Percentiles rank a stretch among this genome's conserved stretches.
These are phyloP conservation scores for Cyphellophora europaea DNA, from an alignment of 2,329 filamentous ascomycete genomes.

Conservation along the genomic window DNA sequence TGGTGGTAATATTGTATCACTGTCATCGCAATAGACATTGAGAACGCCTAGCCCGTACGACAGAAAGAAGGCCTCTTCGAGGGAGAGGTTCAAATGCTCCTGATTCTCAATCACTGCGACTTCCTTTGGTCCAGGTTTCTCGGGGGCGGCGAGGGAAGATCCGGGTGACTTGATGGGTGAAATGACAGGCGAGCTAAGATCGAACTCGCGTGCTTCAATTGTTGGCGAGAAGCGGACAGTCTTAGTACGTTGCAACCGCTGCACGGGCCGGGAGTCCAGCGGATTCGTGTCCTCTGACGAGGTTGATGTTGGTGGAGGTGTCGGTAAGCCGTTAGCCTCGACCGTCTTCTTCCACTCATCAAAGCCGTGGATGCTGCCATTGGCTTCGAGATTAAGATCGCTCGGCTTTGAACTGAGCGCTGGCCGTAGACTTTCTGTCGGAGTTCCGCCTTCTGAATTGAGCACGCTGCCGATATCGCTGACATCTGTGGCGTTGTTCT, in stretches of 20 bases:
- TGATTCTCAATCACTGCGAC: slow-evolving; percentile 35
- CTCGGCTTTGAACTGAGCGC: too few species aligned
- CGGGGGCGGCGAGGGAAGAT: slow-evolving; percentile 6
- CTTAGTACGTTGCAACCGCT: slow-evolving; percentile 33
- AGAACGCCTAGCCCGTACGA: slow-evolving; percentile 70
- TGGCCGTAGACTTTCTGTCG: too few species aligned
- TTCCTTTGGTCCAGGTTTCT: slow-evolving; percentile 3
- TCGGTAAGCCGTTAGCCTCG: slow-evolving; percentile 17
- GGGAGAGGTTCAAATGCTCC: slow-evolving; percentile 86
- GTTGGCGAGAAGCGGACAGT: slow-evolving; percentile 62
- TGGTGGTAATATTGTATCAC: slow-evolving; percentile 37
- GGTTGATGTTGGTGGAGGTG: slow-evolving; percentile 19
- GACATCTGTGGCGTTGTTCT: slow-evolving; percentile 15
- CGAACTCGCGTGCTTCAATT: slow-evolving; percentile 56
- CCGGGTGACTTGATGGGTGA: slow-evolving; percentile 18
- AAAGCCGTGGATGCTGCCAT: slow-evolving; percentile 13
- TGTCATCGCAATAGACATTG: slow-evolving; percentile 38
- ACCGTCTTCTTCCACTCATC: slow-evolving; percentile 19
- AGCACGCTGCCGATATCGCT: slow-evolving; percentile 16
- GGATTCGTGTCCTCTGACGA: slow-evolving; percentile 13
- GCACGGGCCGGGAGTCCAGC: slow-evolving; percentile 10
- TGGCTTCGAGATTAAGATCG: too few species aligned
- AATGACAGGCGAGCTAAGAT: slow-evolving; percentile 19
- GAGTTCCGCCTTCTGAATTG: slow-evolving; percentile 12
- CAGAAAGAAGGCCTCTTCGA: slow-evolving; percentile 88